Conservation (phyloP, 2,329 filamentous ascomycete genomes). For the Neofusicoccum umdonicola region DNA sequence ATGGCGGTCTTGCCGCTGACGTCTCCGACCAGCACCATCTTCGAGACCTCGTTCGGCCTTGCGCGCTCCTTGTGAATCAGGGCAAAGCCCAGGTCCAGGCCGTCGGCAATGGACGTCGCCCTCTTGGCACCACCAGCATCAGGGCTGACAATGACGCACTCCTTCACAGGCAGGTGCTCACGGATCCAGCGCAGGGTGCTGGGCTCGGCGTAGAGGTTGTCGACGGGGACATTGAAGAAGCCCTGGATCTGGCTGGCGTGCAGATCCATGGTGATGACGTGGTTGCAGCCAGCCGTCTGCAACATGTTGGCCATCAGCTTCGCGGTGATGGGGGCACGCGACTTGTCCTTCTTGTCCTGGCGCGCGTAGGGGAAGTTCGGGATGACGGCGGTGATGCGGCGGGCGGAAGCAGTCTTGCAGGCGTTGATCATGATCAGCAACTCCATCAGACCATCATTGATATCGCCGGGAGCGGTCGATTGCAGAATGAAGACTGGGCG, state of each 20-base stretch:
- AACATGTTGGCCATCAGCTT: slow-evolving; percentile 98
- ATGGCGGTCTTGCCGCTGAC: slow-evolving; percentile 90
- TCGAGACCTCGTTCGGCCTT: slow-evolving; percentile 83
- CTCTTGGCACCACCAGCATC: slow-evolving; percentile 94
- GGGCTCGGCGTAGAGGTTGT: slow-evolving; percentile 89
- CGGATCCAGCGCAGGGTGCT: slow-evolving; percentile 89
- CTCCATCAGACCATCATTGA: slow-evolving; percentile 98
- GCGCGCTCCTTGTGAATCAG: slow-evolving; percentile 96
- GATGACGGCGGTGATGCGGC: slow-evolving; percentile 90
- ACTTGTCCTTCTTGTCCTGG: slow-evolving; percentile 97
- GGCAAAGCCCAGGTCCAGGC: slow-evolving; percentile 84
- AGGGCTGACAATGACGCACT: slow-evolving; percentile 91
- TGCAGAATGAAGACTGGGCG: slow-evolving; percentile 84
- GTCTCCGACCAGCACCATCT: slow-evolving; percentile 95
- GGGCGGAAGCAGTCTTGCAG: slow-evolving; percentile 79
- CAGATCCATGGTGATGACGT: slow-evolving; percentile 94
- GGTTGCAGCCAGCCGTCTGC: slow-evolving; percentile 87
- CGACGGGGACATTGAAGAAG: slow-evolving; percentile 83
- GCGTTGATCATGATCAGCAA: slow-evolving; percentile 97
- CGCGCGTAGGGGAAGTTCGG: slow-evolving; percentile 96
- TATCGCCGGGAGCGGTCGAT: slow-evolving; percentile 90
- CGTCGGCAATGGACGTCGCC: slow-evolving; percentile 90
- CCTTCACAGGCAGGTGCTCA: slow-evolving; percentile 75
- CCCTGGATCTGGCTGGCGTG: slow-evolving; percentile 93
- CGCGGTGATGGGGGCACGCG: slow-evolving; percentile 91